Evolutionary conservation across 179 eudicot species (phyloP), one percentile per base, ranked within the genome.

Genomic region (Pouteria campechiana): DNA sequence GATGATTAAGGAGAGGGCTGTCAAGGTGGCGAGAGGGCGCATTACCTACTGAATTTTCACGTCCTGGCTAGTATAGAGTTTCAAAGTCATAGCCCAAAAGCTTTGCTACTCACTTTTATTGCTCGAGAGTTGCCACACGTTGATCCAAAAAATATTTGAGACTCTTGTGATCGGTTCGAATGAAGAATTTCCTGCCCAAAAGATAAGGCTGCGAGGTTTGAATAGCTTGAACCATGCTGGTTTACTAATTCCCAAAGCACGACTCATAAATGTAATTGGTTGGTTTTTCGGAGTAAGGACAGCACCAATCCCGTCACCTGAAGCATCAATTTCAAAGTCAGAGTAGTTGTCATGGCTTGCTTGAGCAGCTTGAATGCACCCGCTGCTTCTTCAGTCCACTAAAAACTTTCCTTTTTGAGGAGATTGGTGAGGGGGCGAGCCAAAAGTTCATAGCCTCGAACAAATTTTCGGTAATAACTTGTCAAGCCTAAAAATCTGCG

Each of bases 401-500:
- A 2, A 12, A 55, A 44, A 0, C 13, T 22, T 23, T 33, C 30
- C 12, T 55, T 55, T 12, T 55, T 45, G 0, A 55, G 18, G 10
- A 55, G 15, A 4, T 37, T 6, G 1, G 52, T 55, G 1, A 55
- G 30, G 0, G 60, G 52, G 8, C 27, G 9, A 37, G 22, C 35
- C 3, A 54, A 14, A 0, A 20, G 0, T 5, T 44, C 60, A 54
- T 54, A 54, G 0, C 13, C 13, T 17, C 5, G 15, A 2, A 54
- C 25, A 22, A 22, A 43, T 12, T 32, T 50, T 29, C 20, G 25
- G 37, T 50, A 50, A n/a, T 50, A 52, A 0, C 48, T 28, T 8
- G 48, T 40, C 8, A 52, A 33, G 3, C 43, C 60, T 4, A 54
- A 24, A 15, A 54, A 54, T 2, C 60, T 44, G 8, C 51, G 21